A percentile compares a stretch with the other conserved stretches of the same genome.
Conservation (phyloP, 768 basidiomycete species). For the Tricholoma sp. region DNA sequence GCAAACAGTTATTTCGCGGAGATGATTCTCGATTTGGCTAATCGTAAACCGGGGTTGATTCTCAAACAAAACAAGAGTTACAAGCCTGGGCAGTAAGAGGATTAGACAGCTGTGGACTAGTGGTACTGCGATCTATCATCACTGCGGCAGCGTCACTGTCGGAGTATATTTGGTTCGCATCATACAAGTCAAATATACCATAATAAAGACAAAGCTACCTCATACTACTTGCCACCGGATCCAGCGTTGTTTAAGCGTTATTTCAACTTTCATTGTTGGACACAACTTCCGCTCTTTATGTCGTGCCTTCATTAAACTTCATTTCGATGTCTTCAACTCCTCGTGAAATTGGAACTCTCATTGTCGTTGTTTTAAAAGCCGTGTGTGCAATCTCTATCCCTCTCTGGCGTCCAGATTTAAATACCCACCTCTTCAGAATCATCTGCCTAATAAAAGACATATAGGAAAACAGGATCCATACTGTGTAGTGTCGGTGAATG, state of each 20-base stretch:
- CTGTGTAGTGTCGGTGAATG: constrained; percentile 73
- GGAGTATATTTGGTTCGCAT: neutral
- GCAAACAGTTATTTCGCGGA: constrained; percentile 82
- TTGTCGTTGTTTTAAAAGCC: constrained; percentile 90
- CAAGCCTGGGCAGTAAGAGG: constrained; percentile 40
- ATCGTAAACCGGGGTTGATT: constrained; percentile 66
- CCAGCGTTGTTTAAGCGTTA: neutral
- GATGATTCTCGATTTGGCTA: constrained; percentile 74
- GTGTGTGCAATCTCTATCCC: constrained; percentile 43
- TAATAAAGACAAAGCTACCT: constrained; percentile 1
- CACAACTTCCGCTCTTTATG: neutral
- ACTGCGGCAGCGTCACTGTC: constrained; percentile 1
- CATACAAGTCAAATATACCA: neutral
- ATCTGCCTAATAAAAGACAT: constrained; percentile 85
- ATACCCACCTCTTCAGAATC: constrained; percentile 47
- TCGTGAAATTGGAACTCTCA: constrained; percentile 86
- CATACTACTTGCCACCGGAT: neutral
- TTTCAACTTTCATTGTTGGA: neutral
- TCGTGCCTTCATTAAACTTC: neutral
- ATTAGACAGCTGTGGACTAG: constrained; percentile 2
- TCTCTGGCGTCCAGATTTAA: constrained; percentile 14
- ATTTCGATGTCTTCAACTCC: constrained; percentile 52
- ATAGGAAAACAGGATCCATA: constrained; percentile 99
- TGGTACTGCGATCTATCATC: constrained; percentile 1
- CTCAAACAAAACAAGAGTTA: constrained; percentile 54